Base-by-base conservation (phyloP, 768 basidiomycete species). In the Coprinopsis sp. region DNA sequence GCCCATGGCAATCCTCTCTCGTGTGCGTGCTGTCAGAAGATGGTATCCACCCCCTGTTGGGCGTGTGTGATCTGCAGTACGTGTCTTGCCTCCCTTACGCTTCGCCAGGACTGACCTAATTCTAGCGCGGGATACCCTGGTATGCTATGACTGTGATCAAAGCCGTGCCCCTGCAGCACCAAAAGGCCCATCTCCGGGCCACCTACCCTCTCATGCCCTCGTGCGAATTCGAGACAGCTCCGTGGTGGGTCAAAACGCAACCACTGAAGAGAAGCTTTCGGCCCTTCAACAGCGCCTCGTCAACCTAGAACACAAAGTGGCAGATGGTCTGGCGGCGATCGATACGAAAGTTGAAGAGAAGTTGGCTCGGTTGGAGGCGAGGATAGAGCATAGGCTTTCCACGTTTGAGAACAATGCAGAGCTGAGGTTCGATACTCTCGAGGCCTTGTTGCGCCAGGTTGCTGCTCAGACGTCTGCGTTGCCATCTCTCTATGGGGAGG, bases 81-180 rank as follows among this genome's bases (percentile, higher is more conserved):
- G 58, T 54, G 11, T 14, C 19, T 14, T 29, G 10, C 14, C 3
- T 25, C 29, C 29, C 25, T 37, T 36, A 5, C 21, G 27, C n/a
- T 6, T 24, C 13, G 12, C 33, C 21, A 23, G 40, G 16, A 18
- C 18, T 8, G 7, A 37, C 18, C 18, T 18, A 12, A 0, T 13
- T 12, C 3, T 16, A 68, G 65, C 57, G 16, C 58, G 56, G n/a
- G 64, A 64, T 37, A 62, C 58, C 3, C 63, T 64, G 41, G 52
- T 69, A 21, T 68, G 67, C 49, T 37, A 47, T 8, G 67, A 65
- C 3, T 68, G 67, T 37, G 63, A 64, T 39, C 33, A 31, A 3
- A 58, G 54, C 30, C 47, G 56, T 23, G 19, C 36, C 24, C 25
- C 37, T 41, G 47, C 46, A 23, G 33, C 36, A 11, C 33, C 41